A percentile compares a stretch with the other conserved stretches of the same genome.
These are phyloP conservation scores for Podospora australis DNA, from an alignment of 495 filamentous ascomycete species.

Conservation along the genomic window DNA sequence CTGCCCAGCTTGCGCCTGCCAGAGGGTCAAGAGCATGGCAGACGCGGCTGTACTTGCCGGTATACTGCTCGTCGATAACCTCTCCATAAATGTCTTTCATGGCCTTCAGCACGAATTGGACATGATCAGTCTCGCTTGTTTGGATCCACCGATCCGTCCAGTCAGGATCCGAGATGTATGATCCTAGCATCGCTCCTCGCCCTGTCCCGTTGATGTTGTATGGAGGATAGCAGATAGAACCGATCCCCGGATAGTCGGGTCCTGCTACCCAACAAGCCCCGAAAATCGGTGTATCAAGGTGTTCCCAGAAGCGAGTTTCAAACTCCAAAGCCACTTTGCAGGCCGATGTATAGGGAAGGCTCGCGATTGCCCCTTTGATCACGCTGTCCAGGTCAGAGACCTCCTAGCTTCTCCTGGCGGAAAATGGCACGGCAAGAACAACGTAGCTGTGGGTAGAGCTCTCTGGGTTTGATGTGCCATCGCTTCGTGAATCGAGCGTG, in stretches of 20 bases:
- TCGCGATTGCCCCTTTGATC: slow-evolving; percentile 53
- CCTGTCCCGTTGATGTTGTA: slow-evolving; percentile 58
- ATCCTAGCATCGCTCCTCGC: slow-evolving; percentile 54
- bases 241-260: slow-evolving; percentile 53
- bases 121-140: slow-evolving; percentile 16
- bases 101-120: slow-evolving; percentile 36
- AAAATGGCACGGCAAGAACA: slow-evolving; percentile 56
- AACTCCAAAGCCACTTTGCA: slow-evolving; percentile 65
- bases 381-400: slow-evolving; percentile 27
- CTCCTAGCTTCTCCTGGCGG: slow-evolving; percentile 48
- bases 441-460: slow-evolving; percentile 56
- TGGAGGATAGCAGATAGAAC: slow-evolving; percentile 55
- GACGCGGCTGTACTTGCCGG: slow-evolving; percentile 50
- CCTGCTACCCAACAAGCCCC: slow-evolving; percentile 50
- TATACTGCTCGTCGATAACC: slow-evolving; percentile 49
- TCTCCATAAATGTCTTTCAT: slow-evolving; percentile 53
- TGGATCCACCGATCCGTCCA: slow-evolving; percentile 29
- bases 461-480: slow-evolving; percentile 35
- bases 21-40: slow-evolving; percentile 55
- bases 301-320: slow-evolving; percentile 62
- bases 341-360: slow-evolving; percentile 49
- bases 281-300: slow-evolving; percentile 52
- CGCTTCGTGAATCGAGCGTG: slow-evolving; percentile 16
- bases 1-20: slow-evolving; percentile 50
- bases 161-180: slow-evolving; percentile 37